Percentiles rank a stretch among this genome's conserved stretches.
phyloP scores from a whole-genome alignment of 495 filamentous ascomycete species.

The Pyrenula aspistea region DNA sequence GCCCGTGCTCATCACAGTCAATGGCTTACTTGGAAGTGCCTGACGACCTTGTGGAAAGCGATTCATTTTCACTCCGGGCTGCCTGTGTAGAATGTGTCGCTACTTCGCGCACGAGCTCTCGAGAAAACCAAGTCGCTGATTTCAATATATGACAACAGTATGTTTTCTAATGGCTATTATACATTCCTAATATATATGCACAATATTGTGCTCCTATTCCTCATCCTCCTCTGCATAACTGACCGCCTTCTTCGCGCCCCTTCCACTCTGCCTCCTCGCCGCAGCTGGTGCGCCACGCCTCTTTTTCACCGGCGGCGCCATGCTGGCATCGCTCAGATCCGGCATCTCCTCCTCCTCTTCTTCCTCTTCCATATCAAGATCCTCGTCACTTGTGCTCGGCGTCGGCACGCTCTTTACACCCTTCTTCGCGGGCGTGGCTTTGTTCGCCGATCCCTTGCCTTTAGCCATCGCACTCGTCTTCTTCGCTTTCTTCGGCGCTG shows the following conservation, averaged over 20 bases:
- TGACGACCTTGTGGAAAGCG: too few relatives aligned
- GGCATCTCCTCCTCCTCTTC: conserved; percentile 14
- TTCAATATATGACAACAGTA: too few relatives aligned
- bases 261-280: conserved; percentile 9
- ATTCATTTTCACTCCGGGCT: too few relatives aligned
- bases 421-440: conserved; percentile 5
- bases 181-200: not conserved
- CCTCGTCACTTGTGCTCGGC: conserved; percentile 11
- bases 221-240: conserved; percentile 1
- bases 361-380: conserved; percentile 12
- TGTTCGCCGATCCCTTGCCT: not conserved
- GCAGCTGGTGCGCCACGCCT: conserved; percentile 2
- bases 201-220: not conserved
- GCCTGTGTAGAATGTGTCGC: too few relatives aligned
- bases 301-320: conserved; percentile 5
- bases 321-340: conserved; percentile 9
- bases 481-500: conserved; percentile 7
- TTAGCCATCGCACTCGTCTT: not conserved
- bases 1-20: too few relatives aligned
- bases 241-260: not conserved
- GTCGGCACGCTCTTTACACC: conserved; percentile 13
- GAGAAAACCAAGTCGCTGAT: too few relatives aligned
- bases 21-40: too few relatives aligned
- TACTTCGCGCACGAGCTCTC: too few relatives aligned
- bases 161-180: too few relatives aligned